Conservation (phyloP, 441 rosid genomes). For the Eruca vesicaria region DNA sequence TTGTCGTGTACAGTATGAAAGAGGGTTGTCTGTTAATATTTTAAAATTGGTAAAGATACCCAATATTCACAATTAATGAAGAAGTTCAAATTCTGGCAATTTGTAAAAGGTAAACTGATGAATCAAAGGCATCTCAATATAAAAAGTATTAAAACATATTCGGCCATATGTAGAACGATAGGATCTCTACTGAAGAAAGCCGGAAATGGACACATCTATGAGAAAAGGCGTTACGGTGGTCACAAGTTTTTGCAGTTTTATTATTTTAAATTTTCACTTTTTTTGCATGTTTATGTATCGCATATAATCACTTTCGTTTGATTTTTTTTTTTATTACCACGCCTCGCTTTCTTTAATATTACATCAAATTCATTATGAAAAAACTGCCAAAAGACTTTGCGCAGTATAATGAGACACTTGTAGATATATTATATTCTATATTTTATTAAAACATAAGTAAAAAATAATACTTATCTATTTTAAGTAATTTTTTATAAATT, state of each 20-base stretch:
- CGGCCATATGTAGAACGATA: slow-evolving; percentile 10
- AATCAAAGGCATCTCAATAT: neutral
- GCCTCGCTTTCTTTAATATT: neutral
- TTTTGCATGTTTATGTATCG: neutral
- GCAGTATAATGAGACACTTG: no score
- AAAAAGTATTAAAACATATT: slow-evolving; percentile 2
- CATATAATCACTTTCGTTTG: neutral
- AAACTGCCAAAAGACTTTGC: no score
- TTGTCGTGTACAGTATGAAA: no score
- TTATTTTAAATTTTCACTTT: neutral
- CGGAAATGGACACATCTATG: neutral
- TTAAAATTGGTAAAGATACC: neutral
- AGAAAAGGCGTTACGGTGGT: neutral
- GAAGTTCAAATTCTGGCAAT: neutral
- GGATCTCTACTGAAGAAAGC: neutral
- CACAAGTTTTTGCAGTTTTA: neutral
- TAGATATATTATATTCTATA: no score
- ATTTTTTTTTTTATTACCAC: neutral
- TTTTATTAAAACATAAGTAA: no score
- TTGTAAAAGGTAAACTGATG: neutral
- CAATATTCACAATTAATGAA: neutral
- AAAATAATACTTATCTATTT: no score
- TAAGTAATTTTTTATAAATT: no score
- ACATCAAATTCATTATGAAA: no score
- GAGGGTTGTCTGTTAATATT: no score